Conservation (phyloP, 176 grass and related monocot species). For the Musa acuminata region DNA sequence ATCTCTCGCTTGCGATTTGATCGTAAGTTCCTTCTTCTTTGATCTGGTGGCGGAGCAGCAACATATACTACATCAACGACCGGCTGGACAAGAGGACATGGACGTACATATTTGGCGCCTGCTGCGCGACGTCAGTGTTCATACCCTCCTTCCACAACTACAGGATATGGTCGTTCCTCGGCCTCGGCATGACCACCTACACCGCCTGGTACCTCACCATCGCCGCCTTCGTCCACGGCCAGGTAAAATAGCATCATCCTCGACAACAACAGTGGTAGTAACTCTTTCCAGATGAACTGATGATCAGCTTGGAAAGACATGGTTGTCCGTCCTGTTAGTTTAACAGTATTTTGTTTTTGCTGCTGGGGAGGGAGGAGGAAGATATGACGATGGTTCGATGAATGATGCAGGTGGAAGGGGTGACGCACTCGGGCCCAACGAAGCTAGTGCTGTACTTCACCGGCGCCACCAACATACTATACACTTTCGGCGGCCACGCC, state of each 20-base stretch:
- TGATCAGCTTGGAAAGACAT: no score
- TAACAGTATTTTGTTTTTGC: no score
- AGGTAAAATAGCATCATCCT: neutral
- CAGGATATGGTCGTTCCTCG: constrained; percentile 7
- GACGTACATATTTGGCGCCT: constrained; percentile 9
- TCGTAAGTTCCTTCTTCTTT: neutral
- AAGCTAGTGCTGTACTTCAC: constrained; percentile 84
- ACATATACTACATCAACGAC: constrained; percentile 12
- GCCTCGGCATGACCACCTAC: constrained; percentile 14
- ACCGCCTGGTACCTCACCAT: constrained; percentile 13
- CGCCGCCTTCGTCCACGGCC: constrained; percentile 7
- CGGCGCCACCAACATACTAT: constrained; percentile 88
- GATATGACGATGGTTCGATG: neutral
- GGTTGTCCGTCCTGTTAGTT: no score
- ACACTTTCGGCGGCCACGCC: constrained; percentile 88
- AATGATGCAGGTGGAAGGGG: constrained; percentile 37
- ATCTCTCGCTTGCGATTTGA: neutral
- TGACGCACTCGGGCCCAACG: constrained; percentile 34
- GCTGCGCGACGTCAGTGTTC: constrained; percentile 7
- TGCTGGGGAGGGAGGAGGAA: neutral
- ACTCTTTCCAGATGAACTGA: no score
- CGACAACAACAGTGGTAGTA: no score
- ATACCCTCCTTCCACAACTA: constrained; percentile 12
- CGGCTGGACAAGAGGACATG: constrained; percentile 8
- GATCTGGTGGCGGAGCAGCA: neutral